Base-by-base conservation (phyloP, 1,139 yeast species). In the Suzukiozyma palmioleophila region DNA sequence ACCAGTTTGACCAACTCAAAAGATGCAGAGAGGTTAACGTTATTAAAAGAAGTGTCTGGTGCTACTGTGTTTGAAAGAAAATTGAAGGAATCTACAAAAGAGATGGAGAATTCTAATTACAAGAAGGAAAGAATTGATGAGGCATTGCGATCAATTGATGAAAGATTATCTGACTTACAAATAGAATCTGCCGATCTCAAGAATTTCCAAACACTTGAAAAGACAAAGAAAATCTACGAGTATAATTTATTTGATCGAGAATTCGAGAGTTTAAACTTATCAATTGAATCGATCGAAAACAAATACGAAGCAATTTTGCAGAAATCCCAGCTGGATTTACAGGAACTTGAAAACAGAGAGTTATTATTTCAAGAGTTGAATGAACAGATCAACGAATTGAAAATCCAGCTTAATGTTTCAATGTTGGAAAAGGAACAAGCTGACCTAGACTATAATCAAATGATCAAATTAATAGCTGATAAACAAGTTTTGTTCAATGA, bases 31-130 rank as follows among this genome's bases (percentile, higher is more conserved):
- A 73, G 97, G 44, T 68, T 92, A 42, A 73, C 79, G 26, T 66
- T 90, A 32, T 67, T 92, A 47, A 89, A 92, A 51, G 96, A 89
- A 55, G 96, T 90, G 26, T 94, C 97, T 38, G 99, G 99, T 12
- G 96, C 97, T 1, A 84, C 82, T 43, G 86, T 90, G 1, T 92
- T 92, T 61, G 98, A 92, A 56, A 69, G 75, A 36, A 86, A 88
- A 53, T 67, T 90, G 41, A 76, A 77, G 43, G 96, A 89, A 43
- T 86, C 96, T 1, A 65, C 75, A 48, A 84, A 82, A 52, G 92
- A 88, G 50, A 86, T 92, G 89, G 69, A 67, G 10, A 81, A 78
- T 42, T 81, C 96, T 0, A 78, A 76, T 45, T 73, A 71, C 46
- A 87, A 88, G 51, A 74, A 83, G 45, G 80, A 75, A 41, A 79